A percentile compares a stretch with the other conserved stretches of the same genome.
Evolutionary conservation across 73 alveolate genomes (phyloP).

Genomic region (Effrenium voratum): DNA sequence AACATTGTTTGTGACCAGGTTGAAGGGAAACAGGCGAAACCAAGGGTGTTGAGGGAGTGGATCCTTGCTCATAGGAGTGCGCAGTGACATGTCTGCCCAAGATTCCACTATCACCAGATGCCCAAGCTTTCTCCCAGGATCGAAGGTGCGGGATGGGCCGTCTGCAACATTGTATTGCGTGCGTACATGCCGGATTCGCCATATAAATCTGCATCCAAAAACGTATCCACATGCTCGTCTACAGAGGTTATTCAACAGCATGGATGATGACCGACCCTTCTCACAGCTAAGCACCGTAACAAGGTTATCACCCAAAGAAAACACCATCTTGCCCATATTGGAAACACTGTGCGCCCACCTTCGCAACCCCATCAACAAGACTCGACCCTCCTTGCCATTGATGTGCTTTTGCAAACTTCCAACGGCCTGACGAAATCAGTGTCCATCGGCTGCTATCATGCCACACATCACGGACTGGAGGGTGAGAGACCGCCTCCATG

Average conservation of each 20-base stretch:
- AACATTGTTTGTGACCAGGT: not conserved
- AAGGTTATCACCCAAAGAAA: constrained; percentile 10
- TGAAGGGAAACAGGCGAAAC: too few species aligned
- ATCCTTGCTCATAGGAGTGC: not conserved
- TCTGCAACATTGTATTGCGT: constrained; percentile 4
- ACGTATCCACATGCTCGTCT: not conserved
- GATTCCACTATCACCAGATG: not conserved
- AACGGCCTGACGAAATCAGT: not conserved
- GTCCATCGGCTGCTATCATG: not conserved
- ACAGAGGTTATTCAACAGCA: not conserved
- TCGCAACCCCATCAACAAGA: constrained; percentile 2
- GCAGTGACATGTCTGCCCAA: not conserved
- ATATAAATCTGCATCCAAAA: not conserved
- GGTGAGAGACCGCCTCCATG: not conserved
- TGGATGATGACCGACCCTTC: not conserved
- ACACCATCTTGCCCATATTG: not conserved
- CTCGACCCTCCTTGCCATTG: constrained; percentile 39
- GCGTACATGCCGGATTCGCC: not conserved
- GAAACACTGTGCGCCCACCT: not conserved
- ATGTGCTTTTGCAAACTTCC: not conserved
- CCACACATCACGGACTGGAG: not conserved
- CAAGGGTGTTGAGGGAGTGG: too few species aligned
- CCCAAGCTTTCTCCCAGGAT: not conserved
- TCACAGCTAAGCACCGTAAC: not conserved
- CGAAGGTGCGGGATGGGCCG: not conserved